Conservation (phyloP, 177 flowering plant species). For the Telopea speciosissima region DNA sequence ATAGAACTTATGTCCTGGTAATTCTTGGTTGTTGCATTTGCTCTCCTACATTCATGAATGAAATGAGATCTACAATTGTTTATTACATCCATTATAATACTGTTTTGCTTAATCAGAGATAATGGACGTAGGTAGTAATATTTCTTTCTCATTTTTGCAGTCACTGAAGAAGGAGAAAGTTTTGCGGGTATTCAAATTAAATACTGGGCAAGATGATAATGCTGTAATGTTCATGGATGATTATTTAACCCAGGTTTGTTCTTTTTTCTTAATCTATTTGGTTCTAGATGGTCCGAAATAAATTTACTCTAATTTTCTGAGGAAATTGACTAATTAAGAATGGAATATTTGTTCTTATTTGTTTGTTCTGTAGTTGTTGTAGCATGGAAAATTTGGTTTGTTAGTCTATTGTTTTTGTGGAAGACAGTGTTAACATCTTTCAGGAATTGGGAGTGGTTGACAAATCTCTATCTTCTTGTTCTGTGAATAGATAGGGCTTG, state of each 20-base stretch:
- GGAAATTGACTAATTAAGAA: not conserved
- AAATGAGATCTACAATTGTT: not conserved
- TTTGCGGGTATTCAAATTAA: conserved; percentile 73
- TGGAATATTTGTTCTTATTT: too few species aligned
- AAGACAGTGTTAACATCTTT: not conserved
- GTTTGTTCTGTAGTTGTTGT: not conserved
- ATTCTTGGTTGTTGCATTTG: too few species aligned
- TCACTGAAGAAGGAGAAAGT: conserved; percentile 57
- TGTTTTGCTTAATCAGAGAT: not conserved
- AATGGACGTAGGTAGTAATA: not conserved
- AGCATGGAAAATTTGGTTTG: not conserved
- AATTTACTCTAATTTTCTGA: not conserved
- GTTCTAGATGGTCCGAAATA: not conserved
- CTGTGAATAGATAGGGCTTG: conserved; percentile 43
- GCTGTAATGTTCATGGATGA: conserved; percentile 88
- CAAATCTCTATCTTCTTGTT: not conserved
- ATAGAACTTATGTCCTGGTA: too few species aligned
- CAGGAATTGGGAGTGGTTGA: not conserved
- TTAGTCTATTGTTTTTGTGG: not conserved
- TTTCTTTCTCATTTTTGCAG: conserved; percentile 29
- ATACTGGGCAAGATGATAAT: conserved; percentile 98
- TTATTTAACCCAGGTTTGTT: conserved; percentile 70
- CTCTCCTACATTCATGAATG: too few species aligned
- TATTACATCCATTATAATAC: not conserved
- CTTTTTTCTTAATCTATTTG: not conserved